Percentiles rank a stretch among this genome's conserved stretches.
Evolutionary conservation across 352 stramenopile genomes (phyloP).

Genomic region (Phytophthora cactorum): DNA sequence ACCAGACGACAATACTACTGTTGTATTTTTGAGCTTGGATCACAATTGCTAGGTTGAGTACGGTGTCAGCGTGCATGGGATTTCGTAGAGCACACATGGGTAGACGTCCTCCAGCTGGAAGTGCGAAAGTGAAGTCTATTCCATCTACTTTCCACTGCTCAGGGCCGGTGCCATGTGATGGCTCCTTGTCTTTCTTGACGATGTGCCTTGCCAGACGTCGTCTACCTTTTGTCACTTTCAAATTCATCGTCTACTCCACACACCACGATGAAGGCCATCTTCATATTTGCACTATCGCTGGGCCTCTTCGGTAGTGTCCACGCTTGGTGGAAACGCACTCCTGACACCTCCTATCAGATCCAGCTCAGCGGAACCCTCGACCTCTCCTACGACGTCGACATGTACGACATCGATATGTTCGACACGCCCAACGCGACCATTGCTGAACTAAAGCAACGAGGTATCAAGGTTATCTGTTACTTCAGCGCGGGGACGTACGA

Average conservation of each 20-base stretch:
- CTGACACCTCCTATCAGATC: slow-evolving; percentile 49
- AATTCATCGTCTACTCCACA: slow-evolving; percentile 5
- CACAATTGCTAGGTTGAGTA: no score
- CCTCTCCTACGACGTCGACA: slow-evolving; percentile 36
- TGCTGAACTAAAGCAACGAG: slow-evolving; percentile 31
- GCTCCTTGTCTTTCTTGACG: not conserved
- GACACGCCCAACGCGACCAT: slow-evolving; percentile 39
- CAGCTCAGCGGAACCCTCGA: slow-evolving; percentile 43
- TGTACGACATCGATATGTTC: slow-evolving; percentile 53
- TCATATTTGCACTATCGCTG: slow-evolving; percentile 5
- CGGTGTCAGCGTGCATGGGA: no score
- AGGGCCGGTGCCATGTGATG: slow-evolving; percentile 11
- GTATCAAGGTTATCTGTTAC: slow-evolving; percentile 61
- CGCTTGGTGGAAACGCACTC: slow-evolving; percentile 47
- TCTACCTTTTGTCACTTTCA: slow-evolving; percentile 8
- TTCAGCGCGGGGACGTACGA: slow-evolving; percentile 63
- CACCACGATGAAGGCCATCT: slow-evolving; percentile 7
- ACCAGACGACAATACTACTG: no score
- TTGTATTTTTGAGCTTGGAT: no score
- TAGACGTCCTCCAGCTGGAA: slow-evolving; percentile 18
- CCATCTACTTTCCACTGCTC: slow-evolving; percentile 7
- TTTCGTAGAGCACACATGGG: slow-evolving; percentile 8
- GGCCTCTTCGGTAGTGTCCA: not conserved
- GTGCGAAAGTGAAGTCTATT: slow-evolving; percentile 14
- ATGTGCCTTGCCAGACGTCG: not conserved